A percentile compares a stretch with the other conserved stretches of the same genome.
phyloP scores from a whole-genome alignment of 2,329 filamentous ascomycete genomes.

The Trichoderma atrobrunneum region DNA sequence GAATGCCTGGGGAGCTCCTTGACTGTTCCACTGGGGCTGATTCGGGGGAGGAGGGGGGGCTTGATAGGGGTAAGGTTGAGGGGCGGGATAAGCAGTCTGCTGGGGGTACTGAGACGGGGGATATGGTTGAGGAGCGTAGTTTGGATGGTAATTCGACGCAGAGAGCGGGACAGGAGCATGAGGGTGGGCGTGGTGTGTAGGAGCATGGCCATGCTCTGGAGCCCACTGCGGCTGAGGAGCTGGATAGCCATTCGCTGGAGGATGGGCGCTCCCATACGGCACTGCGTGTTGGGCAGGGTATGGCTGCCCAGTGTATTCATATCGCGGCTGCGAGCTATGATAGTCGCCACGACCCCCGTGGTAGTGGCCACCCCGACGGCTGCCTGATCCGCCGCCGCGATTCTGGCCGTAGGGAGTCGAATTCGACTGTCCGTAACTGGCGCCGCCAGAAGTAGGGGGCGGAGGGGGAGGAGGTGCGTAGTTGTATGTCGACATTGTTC shows the following conservation, averaged over 20 bases:
- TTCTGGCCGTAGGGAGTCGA: constrained; percentile 35
- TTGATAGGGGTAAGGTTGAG: constrained; percentile 40
- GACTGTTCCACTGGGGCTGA: constrained; percentile 36
- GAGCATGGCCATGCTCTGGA: constrained; percentile 36
- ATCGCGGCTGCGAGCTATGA: constrained; percentile 40
- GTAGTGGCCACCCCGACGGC: constrained; percentile 41
- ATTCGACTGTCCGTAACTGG: constrained; percentile 40
- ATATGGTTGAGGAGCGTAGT: constrained; percentile 57
- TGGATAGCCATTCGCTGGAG: constrained; percentile 37
- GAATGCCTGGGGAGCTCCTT: constrained; percentile 33
- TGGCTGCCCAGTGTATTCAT: constrained; percentile 43
- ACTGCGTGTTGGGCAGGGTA: constrained; percentile 33
- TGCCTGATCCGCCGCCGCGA: constrained; percentile 38
- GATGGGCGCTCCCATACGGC: constrained; percentile 35
- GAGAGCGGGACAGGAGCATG: constrained; percentile 50
- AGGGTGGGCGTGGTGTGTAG: constrained; percentile 40
- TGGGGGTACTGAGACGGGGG: constrained; percentile 42
- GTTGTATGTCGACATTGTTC: constrained; percentile 48
- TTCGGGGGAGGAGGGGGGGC: constrained; percentile 35
- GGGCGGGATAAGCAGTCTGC: constrained; percentile 43
- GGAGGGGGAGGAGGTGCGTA: constrained; percentile 55
- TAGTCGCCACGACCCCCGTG: constrained; percentile 41
- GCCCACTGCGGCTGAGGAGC: constrained; percentile 42
- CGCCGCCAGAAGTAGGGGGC: constrained; percentile 34
- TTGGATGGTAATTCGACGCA: constrained; percentile 56